Evolutionary conservation across 179 eudicot species (phyloP), one percentile per base, ranked within the genome.

Genomic region (Vitellaria paradoxa): DNA sequence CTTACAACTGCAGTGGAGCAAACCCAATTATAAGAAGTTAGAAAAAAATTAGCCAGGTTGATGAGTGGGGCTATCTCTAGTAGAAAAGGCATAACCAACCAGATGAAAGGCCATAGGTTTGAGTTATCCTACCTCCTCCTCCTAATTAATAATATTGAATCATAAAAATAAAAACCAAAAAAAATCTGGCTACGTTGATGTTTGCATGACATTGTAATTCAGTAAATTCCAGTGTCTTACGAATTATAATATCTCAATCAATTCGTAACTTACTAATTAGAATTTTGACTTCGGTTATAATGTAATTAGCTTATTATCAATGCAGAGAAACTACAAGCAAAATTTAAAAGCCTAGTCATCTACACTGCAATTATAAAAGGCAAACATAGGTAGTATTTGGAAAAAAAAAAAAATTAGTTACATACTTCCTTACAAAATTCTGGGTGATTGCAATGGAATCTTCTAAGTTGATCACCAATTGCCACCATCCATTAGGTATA

Each of bases 401-500:
- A 20, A 17, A 30, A 71, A 0, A 45, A 80, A 23, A 9, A 23
- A 12, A 67, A 17, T 72, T 52, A 65, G 20, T 49, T 17, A 20
- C 23, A 82, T 90, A 93, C 98, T 96, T 94, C 91, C 99, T 95
- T 73, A 91, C 99, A 86, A 77, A 95, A 78, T 95, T 95, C 82
- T 95, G 99, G 10, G 99, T 95, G 81, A 91, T 95, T 80, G 97
- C 99, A 79, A 95, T 89, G 7, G 98, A 91, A 77, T 95, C 97
- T 82, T 95, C 99, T n/a, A 95, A 88, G 81, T 95, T 95, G 78
- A 95, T 90, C 55, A 93, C 99, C 88, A 95, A 77, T 89, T 93
- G 99, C 99, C 99, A 93, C 99, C 99, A 95, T 45, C 98, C 99
- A 75, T 90, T 90, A 46, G 98, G 99, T 79, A 95, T 98, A 81